Conservation (phyloP, 768 basidiomycete species). For the Suillus clintonianus region DNA sequence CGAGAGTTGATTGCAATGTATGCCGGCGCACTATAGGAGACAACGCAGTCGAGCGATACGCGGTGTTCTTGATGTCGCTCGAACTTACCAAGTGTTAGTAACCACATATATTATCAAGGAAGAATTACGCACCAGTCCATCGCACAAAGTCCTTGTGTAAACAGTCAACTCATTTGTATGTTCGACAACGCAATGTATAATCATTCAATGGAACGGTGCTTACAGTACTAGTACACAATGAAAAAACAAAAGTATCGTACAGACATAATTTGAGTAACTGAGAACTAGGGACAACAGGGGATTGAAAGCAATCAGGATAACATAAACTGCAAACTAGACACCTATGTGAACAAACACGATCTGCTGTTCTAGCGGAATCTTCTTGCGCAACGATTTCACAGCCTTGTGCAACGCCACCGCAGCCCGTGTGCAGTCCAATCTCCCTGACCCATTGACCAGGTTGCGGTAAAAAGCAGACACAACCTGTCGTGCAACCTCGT, state of each 20-base stretch:
- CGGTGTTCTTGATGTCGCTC: conserved; percentile 84
- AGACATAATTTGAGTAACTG: not conserved
- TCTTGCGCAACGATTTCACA: not conserved
- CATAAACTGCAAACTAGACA: not conserved
- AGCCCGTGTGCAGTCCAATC: not conserved
- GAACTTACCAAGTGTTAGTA: conserved; percentile 42
- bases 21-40: conserved; percentile 86
- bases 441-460: not conserved
- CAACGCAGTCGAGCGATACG: conserved; percentile 91
- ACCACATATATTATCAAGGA: too few species aligned
- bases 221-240: too few species aligned
- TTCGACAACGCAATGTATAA: too few species aligned
- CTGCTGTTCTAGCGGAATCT: conserved; percentile 1
- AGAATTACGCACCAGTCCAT: too few species aligned
- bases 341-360: conserved; percentile 4
- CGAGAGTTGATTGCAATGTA: conserved; percentile 92
- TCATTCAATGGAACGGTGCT: too few species aligned
- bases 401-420: not conserved
- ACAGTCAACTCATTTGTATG: not conserved
- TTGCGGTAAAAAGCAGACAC: conserved; percentile 1
- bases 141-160: too few species aligned
- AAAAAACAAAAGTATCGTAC: not conserved
- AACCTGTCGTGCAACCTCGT: conserved; percentile 9
- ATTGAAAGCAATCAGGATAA: not conserved
- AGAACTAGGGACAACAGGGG: not conserved